Percentiles rank a stretch among this genome's conserved stretches.
Evolutionary conservation across 345 rosid genomes (phyloP).

Genomic region (Capsella bursapastoris): DNA sequence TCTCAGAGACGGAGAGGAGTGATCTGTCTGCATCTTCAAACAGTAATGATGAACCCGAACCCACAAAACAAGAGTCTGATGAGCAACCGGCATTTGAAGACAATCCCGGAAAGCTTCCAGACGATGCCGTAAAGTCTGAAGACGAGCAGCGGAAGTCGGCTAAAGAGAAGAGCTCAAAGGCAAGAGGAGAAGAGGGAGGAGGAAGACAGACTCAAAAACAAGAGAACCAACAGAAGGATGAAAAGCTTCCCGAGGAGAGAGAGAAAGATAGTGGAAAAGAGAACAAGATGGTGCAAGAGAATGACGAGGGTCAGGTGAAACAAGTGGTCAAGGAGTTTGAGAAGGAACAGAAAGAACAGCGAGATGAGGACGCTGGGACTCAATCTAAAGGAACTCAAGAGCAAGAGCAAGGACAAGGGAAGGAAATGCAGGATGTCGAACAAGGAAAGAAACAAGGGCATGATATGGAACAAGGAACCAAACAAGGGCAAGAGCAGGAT

Average conservation of each 20-base stretch:
- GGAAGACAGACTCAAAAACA: slow-evolving; percentile 50
- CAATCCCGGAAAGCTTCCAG: slow-evolving; percentile 85
- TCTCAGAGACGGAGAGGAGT: slow-evolving; percentile 37
- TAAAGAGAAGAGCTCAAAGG: slow-evolving; percentile 45
- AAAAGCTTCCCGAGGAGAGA: slow-evolving; percentile 34
- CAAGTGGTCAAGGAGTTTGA: slow-evolving; percentile 43
- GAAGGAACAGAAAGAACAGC: slow-evolving; percentile 54
- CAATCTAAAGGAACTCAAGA: slow-evolving; percentile 40
- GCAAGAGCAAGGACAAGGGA: slow-evolving; percentile 33
- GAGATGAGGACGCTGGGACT: slow-evolving; percentile 57
- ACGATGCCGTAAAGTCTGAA: slow-evolving; percentile 77
- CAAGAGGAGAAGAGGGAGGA: slow-evolving; percentile 49
- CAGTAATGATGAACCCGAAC: slow-evolving; percentile 28
- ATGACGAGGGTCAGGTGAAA: slow-evolving; percentile 18
- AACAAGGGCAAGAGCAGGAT: slow-evolving; percentile 37
- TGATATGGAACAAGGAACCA: slow-evolving; percentile 42
- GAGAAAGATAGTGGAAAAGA: slow-evolving; percentile 7
- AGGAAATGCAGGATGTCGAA: slow-evolving; percentile 50
- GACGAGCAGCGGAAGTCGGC: slow-evolving; percentile 36
- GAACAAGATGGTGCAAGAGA: slow-evolving; percentile 29
- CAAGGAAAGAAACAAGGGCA: slow-evolving; percentile 46
- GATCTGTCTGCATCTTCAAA: slow-evolving; percentile 35
- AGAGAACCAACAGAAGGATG: slow-evolving; percentile 34
- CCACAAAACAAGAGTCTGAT: slow-evolving; percentile 42
- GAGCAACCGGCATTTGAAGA: slow-evolving; percentile 59